A percentile compares a stretch with the other conserved stretches of the same genome.
phyloP scores from a whole-genome alignment of 2,329 filamentous ascomycete genomes.

The Colletotrichum somersetense region DNA sequence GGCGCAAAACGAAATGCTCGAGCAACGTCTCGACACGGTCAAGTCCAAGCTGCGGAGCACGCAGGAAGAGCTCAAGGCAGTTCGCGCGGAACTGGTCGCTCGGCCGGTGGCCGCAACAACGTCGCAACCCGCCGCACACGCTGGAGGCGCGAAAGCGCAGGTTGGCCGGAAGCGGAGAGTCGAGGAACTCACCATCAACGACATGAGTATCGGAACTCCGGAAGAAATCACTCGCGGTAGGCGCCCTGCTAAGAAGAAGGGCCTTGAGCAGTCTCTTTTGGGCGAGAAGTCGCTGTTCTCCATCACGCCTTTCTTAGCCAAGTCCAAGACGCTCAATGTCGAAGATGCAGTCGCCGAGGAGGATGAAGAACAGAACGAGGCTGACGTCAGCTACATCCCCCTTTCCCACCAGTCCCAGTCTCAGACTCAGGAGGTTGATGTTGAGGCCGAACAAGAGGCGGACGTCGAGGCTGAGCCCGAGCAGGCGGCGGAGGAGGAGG shows the following conservation, averaged over 20 bases:
- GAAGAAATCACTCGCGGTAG: slow-evolving; percentile 57
- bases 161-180: slow-evolving; percentile 60
- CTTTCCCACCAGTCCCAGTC: slow-evolving; percentile 27
- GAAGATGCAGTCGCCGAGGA: slow-evolving; percentile 52
- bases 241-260: slow-evolving; percentile 67
- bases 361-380: slow-evolving; percentile 47
- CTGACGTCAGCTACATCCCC: slow-evolving; percentile 40
- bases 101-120: slow-evolving; percentile 43
- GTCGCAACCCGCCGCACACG: slow-evolving; percentile 13
- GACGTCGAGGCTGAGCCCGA: slow-evolving; percentile 7
- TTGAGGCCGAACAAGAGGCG: slow-evolving; percentile 29
- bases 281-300: slow-evolving; percentile 94
- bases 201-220: slow-evolving; percentile 62
- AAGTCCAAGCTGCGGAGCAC: slow-evolving; percentile 76
- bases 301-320: slow-evolving; percentile 92
- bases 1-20: slow-evolving; percentile 72
- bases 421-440: slow-evolving; percentile 18
- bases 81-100: slow-evolving; percentile 56
- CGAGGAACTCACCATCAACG: slow-evolving; percentile 60
- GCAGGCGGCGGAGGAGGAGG: slow-evolving; percentile 26
- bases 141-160: slow-evolving; percentile 45
- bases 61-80: slow-evolving; percentile 78
- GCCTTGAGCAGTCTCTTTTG: slow-evolving; percentile 68
- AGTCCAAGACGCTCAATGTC: slow-evolving; percentile 67
- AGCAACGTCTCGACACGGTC: slow-evolving; percentile 78